Percentiles rank a stretch among this genome's conserved stretches.
These are phyloP conservation scores for Esteya vermicola DNA, from an alignment of 2,329 filamentous ascomycete genomes.

Conservation along the genomic window DNA sequence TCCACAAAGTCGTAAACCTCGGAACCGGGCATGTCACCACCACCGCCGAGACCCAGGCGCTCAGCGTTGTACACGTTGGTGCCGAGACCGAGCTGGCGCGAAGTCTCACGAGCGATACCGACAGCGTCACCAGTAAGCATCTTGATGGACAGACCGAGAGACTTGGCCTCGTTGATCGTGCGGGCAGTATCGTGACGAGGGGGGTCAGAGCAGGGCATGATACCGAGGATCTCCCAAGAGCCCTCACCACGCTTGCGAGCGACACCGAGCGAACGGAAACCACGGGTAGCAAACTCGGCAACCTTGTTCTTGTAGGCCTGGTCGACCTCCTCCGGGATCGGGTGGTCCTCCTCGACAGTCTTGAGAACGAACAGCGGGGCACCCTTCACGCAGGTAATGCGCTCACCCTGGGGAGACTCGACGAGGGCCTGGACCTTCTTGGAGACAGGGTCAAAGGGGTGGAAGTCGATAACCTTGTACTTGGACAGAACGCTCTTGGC, in stretches of 20 bases:
- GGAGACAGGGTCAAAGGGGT: conserved; percentile 82
- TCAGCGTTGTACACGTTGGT: conserved; percentile 93
- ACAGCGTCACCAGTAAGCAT: conserved; percentile 94
- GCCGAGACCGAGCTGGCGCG: conserved; percentile 77
- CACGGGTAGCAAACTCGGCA: conserved; percentile 79
- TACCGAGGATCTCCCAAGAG: conserved; percentile 82
- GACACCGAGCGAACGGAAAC: conserved; percentile 88
- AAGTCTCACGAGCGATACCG: conserved; percentile 84
- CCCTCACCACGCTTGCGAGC: conserved; percentile 74
- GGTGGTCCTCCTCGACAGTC: conserved; percentile 75
- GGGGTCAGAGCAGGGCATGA: conserved; percentile 89
- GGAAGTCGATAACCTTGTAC: conserved; percentile 75
- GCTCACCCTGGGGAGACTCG: conserved; percentile 68
- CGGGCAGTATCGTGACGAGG: conserved; percentile 82
- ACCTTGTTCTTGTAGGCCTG: conserved; percentile 86
- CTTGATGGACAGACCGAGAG: conserved; percentile 79
- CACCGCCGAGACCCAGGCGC: conserved; percentile 77
- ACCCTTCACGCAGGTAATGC: conserved; percentile 81
- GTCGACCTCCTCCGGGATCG: conserved; percentile 62
- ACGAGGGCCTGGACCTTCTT: conserved; percentile 84
- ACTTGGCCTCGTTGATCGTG: conserved; percentile 82
- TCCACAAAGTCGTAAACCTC: conserved; percentile 94
- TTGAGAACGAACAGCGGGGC: conserved; percentile 77
- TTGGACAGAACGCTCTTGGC: conserved; percentile 69
- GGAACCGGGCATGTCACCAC: conserved; percentile 84